Conservation (phyloP, 148 eudicot species). For the Vaccinium macrocarpon region DNA sequence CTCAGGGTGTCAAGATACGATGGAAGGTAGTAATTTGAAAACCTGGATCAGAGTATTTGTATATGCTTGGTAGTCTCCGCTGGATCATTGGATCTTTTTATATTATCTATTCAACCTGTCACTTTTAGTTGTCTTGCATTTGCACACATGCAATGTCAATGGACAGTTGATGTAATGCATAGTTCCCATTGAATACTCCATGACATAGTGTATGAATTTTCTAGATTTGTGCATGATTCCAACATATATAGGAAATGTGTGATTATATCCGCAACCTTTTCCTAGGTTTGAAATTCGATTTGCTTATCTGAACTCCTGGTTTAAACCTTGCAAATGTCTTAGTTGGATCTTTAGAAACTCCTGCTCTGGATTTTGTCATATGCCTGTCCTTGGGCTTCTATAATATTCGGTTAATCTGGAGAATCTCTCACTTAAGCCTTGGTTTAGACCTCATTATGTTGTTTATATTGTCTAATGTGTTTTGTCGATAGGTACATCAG, state of each 20-base stretch:
- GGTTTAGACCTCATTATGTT: background rate
- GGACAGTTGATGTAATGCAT: no score
- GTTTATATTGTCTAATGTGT: background rate
- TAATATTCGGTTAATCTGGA: background rate
- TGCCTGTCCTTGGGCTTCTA: background rate
- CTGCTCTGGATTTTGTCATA: no score
- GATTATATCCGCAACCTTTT: no score
- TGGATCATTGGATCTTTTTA: background rate
- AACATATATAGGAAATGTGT: no score
- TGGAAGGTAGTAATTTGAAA: background rate
- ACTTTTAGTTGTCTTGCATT: background rate
- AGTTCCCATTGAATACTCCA: no score
- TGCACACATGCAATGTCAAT: background rate
- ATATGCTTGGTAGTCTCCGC: background rate
- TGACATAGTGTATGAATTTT: no score
- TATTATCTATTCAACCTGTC: background rate
- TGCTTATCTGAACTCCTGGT: no score
- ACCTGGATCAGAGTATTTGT: background rate
- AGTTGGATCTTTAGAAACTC: no score
- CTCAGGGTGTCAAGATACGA: background rate
- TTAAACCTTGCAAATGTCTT: no score
- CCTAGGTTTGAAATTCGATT: no score
- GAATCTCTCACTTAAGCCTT: background rate
- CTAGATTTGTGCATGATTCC: no score
- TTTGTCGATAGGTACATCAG: background rate